Evolutionary conservation across 306 rosid species (phyloP).

Genomic region (Mimosa bimucronata): DNA sequence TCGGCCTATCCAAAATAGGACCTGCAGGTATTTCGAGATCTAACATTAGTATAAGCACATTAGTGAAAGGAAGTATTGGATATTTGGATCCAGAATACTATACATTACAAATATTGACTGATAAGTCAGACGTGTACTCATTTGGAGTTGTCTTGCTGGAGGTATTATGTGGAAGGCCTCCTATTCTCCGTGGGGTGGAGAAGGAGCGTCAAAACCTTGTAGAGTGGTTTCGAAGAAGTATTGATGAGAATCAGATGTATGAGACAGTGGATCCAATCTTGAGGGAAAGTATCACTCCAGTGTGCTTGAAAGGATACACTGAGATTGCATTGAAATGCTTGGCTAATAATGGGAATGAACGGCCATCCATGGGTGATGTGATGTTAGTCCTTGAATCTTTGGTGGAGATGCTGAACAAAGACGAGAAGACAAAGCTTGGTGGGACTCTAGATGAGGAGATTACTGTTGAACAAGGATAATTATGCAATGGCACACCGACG

Average conservation of each 20-base stretch:
- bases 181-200: not conserved
- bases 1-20: conserved; percentile 39
- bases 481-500: too few relatives aligned
- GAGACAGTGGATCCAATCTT: conserved; percentile 37
- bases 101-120: too few relatives aligned
- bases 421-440: not conserved
- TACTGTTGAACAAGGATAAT: too few relatives aligned
- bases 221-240: conserved; percentile 31
- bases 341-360: conserved; percentile 35
- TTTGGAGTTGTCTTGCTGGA: conserved; percentile 45
- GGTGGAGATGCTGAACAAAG: not conserved
- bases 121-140: conserved; percentile 46
- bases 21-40: not conserved
- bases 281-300: not conserved
- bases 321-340: conserved; percentile 43
- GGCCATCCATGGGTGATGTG: conserved; percentile 55
- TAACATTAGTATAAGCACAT: not conserved
- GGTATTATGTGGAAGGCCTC: conserved; percentile 33
- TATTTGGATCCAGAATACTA: too few relatives aligned
- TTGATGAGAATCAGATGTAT: not conserved
- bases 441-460: not conserved
- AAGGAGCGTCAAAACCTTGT: conserved; percentile 13
- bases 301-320: conserved; percentile 32
- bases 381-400: conserved; percentile 31
- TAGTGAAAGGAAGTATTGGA: conserved; percentile 6